Evolutionary conservation across 805 yeast genomes (phyloP), one percentile per base, ranked within the genome.

Genomic region (Metschnikowia drakensbergensis): DNA sequence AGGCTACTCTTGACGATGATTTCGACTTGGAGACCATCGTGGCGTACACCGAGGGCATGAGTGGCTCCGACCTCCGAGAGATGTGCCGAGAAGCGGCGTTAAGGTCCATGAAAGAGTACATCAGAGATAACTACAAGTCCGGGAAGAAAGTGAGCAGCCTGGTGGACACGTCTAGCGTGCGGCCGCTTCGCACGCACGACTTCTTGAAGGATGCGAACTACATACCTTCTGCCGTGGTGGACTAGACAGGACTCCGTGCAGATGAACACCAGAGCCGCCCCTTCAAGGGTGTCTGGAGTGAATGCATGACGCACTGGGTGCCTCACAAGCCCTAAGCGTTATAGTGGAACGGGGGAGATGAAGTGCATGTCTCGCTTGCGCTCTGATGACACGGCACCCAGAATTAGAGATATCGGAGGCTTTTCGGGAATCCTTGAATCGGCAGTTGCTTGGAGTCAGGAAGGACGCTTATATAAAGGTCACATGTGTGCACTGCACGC

Each of bases 61-160:
- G 96, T 55, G 99, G 99, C 2, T 86, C 96, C 2, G 99, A 92
- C 60, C 74, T 94, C 62, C 84, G 87, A 59, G 99, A 94, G 62
- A 69, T 88, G 42, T 89, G 97, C 62, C 80, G 99, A 48, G 95
- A 88, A 59, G 99, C 99, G 0, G 97, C 96, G 1, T 79, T 91
- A 73, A 78, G 77, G 56, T 87, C 97, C 0, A 90, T 92, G 61
- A 77, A 96, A 57, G 97, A 94, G 65, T 88, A 80, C 63, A 88
- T 92, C 49, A 72, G 80, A 47, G 67, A 68, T 47, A 86, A 87
- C 62, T 76, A 76, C 62, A 66, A 66, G 54, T 71, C 75, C 54
- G 58, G 61, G 13, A 53, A 53, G 48, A 52, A 51, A 29, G 34
- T 44, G 27, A 27, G 13, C 39, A 47, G 52, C 17, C 69, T 67